These are phyloP conservation scores for Verruconis gallopava DNA, from an alignment of 2,329 filamentous ascomycete species.

Conservation along the genomic window DNA sequence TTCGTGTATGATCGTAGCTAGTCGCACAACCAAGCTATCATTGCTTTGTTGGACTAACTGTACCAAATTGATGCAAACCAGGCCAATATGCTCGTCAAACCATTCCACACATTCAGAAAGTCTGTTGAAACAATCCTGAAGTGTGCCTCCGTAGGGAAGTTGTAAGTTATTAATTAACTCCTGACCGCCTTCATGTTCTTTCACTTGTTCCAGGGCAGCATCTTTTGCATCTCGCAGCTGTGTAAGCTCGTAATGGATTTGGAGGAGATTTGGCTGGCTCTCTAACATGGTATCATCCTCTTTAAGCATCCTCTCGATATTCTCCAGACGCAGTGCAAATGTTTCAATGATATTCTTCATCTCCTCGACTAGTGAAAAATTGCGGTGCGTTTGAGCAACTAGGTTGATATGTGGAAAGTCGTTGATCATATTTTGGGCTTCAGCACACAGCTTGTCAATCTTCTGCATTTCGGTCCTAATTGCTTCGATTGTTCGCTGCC, in stretches of 20 bases:
- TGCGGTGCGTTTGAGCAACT: conserved; percentile 86
- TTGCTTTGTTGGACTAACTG: conserved; percentile 77
- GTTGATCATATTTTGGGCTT: conserved; percentile 93
- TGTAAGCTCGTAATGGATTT: conserved; percentile 84
- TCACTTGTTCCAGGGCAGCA: conserved; percentile 93
- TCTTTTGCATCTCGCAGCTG: conserved; percentile 87
- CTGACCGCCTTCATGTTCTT: conserved; percentile 53
- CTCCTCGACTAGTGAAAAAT: conserved; percentile 85
- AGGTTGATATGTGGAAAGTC: conserved; percentile 91
- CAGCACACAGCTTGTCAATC: conserved; percentile 93
- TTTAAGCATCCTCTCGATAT: conserved; percentile 64
- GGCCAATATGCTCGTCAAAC: conserved; percentile 91
- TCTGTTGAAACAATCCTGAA: conserved; percentile 79
- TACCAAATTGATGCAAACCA: conserved; percentile 81
- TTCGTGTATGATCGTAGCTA: conserved; percentile 84
- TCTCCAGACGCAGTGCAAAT: conserved; percentile 65
- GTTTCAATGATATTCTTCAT: conserved; percentile 86
- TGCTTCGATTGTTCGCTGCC: conserved; percentile 78
- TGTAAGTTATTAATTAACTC: conserved; percentile 67
- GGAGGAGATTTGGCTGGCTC: conserved; percentile 82
- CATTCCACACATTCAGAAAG: conserved; percentile 80
- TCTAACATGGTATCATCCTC: conserved; percentile 78
- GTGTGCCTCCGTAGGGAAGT: conserved; percentile 56
- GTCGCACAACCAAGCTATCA: conserved; percentile 74
- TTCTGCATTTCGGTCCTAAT: conserved; percentile 99